Evolutionary conservation across 208 protist genomes (phyloP).

Genomic region (Hexamita inflata): DNA sequence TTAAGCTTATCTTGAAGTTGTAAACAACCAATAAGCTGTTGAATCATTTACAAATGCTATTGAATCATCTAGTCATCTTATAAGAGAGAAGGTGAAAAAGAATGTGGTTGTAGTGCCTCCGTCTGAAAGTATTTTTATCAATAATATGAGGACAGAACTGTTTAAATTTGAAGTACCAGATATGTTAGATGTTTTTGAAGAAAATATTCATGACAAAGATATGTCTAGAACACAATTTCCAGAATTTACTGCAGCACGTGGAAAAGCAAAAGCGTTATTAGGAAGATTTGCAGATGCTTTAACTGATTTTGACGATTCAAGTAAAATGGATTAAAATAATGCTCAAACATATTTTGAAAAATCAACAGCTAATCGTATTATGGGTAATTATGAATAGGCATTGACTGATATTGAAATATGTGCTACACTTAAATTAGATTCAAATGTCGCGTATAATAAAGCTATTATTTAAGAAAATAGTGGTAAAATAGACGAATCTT

Average conservation of each 20-base stretch:
- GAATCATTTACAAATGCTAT: slow-evolving; percentile 16
- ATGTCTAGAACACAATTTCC: too few species aligned
- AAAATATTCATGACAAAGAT: too few species aligned
- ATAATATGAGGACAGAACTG: too few species aligned
- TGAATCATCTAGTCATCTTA: too few species aligned
- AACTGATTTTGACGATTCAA: background rate
- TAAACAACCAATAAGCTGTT: background rate
- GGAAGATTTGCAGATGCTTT: background rate
- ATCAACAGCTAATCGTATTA: background rate
- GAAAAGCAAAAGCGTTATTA: slow-evolving; percentile 22
- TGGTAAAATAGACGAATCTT: background rate
- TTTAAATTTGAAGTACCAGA: too few species aligned
- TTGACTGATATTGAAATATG: slow-evolving; percentile 14
- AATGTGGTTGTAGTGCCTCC: too few species aligned
- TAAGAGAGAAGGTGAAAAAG: too few species aligned
- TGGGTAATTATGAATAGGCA: slow-evolving; percentile 23
- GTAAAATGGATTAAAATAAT: background rate
- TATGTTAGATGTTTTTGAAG: too few species aligned
- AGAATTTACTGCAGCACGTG: background rate
- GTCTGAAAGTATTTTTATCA: too few species aligned
- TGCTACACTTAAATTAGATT: background rate
- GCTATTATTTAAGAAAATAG: slow-evolving; percentile 22
- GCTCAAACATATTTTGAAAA: slow-evolving; percentile 22
- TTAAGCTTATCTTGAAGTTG: background rate
- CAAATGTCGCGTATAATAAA: slow-evolving; percentile 21